phyloP scores from a whole-genome alignment of 169 alveolate species.

The Babesia bovis region DNA sequence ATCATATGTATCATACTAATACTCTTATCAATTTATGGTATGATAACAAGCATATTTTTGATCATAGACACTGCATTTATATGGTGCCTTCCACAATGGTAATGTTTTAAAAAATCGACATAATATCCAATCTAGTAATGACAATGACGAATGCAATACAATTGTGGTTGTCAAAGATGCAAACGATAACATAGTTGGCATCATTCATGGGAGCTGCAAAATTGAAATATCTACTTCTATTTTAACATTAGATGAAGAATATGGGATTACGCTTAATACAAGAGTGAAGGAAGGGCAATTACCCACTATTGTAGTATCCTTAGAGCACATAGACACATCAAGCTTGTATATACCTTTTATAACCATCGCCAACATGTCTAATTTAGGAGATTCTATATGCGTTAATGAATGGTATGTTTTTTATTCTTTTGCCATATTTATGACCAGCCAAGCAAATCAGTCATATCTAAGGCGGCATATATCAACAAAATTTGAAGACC shows the following conservation, averaged over 20 bases:
- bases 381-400: not conserved
- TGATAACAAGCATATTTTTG: not conserved
- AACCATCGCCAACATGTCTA: slow-evolving; percentile 20
- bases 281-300: not conserved
- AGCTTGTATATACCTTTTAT: slow-evolving; percentile 42
- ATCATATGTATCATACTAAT: not conserved
- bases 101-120: not conserved
- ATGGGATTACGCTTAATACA: not conserved
- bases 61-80: not conserved
- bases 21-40: not conserved
- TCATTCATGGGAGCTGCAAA: slow-evolving; percentile 34
- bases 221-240: not conserved
- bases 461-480: slow-evolving; percentile 8
- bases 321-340: slow-evolving; percentile 9
- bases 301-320: slow-evolving; percentile 46
- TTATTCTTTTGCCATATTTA: not conserved
- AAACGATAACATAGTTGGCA: slow-evolving; percentile 14
- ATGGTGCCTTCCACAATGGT: not conserved
- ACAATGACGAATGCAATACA: slow-evolving; percentile 5
- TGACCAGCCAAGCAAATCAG: slow-evolving; percentile 26
- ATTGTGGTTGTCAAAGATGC: slow-evolving; percentile 31
- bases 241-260: slow-evolving; percentile 19
- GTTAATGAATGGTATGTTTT: slow-evolving; percentile 14
- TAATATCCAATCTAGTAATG: not conserved
- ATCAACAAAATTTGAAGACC: not conserved